Conservation (phyloP, 208 protist species). For the Jaenimonas drosophilae region DNA sequence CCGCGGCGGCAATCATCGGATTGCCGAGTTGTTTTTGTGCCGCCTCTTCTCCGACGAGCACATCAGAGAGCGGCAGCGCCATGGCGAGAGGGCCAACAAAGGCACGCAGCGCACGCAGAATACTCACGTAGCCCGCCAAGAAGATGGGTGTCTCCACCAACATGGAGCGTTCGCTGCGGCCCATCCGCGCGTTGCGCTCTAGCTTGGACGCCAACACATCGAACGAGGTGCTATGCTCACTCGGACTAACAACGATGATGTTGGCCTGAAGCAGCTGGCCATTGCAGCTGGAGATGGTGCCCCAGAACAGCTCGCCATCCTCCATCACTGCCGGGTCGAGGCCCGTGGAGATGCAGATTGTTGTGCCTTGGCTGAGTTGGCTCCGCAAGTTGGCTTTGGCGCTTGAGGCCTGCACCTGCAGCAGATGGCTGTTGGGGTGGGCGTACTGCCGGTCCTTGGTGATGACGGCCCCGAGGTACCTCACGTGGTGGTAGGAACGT, state of each 20-base stretch:
- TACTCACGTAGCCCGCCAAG: conserved; percentile 73
- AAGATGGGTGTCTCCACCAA: conserved; percentile 75
- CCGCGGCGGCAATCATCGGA: background rate
- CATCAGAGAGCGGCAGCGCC: conserved; percentile 56
- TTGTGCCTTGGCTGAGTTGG: conserved; percentile 57
- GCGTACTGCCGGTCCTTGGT: conserved; percentile 66
- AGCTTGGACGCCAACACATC: conserved; percentile 44
- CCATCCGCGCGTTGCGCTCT: conserved; percentile 50
- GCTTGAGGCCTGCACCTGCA: conserved; percentile 56
- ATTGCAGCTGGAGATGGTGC: conserved; percentile 63
- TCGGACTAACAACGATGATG: conserved; percentile 62
- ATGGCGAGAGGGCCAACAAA: conserved; percentile 80
- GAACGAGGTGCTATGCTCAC: conserved; percentile 40
- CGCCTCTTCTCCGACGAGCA: conserved; percentile 22
- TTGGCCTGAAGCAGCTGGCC: conserved; percentile 24
- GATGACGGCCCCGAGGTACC: conserved; percentile 61
- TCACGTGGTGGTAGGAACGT: conserved; percentile 41
- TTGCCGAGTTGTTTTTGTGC: conserved; percentile 1
- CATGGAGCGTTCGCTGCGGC: conserved; percentile 36
- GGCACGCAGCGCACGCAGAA: conserved; percentile 59
- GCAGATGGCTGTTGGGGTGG: conserved; percentile 56
- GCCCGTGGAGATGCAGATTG: conserved; percentile 73
- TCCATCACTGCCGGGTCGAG: conserved; percentile 30
- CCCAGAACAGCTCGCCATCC: conserved; percentile 75
- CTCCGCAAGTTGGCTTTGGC: conserved; percentile 24